Conservation (phyloP, 2,329 filamentous ascomycete species). For the Fusarium sp. region DNA sequence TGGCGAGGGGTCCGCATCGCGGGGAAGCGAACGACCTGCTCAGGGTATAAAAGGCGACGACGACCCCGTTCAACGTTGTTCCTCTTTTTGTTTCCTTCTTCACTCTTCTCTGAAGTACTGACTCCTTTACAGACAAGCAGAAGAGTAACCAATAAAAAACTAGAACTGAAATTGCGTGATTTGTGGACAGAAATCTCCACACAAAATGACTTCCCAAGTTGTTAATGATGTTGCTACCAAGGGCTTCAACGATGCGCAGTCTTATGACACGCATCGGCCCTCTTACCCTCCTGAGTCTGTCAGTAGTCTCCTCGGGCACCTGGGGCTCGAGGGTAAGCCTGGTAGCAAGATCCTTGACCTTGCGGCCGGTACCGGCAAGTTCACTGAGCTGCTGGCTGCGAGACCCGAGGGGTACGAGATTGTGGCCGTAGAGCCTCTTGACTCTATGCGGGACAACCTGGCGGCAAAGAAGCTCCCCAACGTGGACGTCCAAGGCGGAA, state of each 20-base stretch:
- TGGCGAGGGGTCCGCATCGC: slow-evolving; percentile 10
- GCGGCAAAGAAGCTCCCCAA: slow-evolving; percentile 66
- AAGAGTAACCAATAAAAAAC: slow-evolving; percentile 9
- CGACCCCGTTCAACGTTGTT: neutral
- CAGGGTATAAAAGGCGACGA: slow-evolving; percentile 35
- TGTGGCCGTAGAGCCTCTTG: slow-evolving; percentile 73
- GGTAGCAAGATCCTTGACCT: slow-evolving; percentile 71
- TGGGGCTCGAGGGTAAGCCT: slow-evolving; percentile 62
- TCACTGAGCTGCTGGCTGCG: slow-evolving; percentile 71
- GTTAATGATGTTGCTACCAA: slow-evolving; percentile 66
- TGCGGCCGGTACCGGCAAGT: slow-evolving; percentile 77
- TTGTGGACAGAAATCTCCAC: neutral
- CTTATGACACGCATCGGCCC: slow-evolving; percentile 77
- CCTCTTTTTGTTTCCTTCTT: neutral
- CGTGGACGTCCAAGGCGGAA: slow-evolving; percentile 68
- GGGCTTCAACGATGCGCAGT: slow-evolving; percentile 73
- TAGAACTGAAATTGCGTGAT: slow-evolving; percentile 3
- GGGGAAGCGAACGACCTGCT: slow-evolving; percentile 23
- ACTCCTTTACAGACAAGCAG: neutral
- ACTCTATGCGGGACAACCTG: slow-evolving; percentile 72
- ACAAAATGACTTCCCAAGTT: slow-evolving; percentile 40
- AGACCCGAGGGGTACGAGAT: slow-evolving; percentile 71
- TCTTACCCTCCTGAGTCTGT: slow-evolving; percentile 72
- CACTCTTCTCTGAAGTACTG: slow-evolving; percentile 3
- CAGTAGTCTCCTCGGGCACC: slow-evolving; percentile 65